Evolutionary conservation across 2,329 filamentous ascomycete species (phyloP).

Genomic region (Sclerotinia spermophila): DNA sequence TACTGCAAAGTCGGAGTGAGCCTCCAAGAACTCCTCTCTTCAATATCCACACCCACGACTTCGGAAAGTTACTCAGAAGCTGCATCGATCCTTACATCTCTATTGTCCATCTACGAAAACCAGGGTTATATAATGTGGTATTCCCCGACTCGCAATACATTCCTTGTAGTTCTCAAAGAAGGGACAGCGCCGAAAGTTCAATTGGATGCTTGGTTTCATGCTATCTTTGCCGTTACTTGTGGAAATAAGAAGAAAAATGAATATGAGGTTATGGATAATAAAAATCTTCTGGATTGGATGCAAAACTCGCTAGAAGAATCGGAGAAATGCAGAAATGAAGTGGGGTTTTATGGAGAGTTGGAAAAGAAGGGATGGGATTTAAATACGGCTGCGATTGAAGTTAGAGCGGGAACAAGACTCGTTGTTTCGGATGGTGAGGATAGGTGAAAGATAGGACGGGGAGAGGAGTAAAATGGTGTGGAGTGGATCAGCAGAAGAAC

Average conservation of each 20-base stretch:
- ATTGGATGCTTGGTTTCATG: slow-evolving; percentile 61
- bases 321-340: neutral
- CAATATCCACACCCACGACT: slow-evolving; percentile 17
- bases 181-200: slow-evolving; percentile 48
- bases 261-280: fast-evolving
- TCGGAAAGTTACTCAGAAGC: slow-evolving; percentile 28
- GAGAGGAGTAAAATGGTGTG: neutral
- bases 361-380: slow-evolving; percentile 62
- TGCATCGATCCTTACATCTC: slow-evolving; percentile 16
- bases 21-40: slow-evolving; percentile 35
- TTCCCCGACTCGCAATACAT: slow-evolving; percentile 43
- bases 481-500: neutral
- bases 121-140: slow-evolving; percentile 62
- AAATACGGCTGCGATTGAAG: slow-evolving; percentile 62
- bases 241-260: fast-evolving
- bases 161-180: slow-evolving; percentile 61
- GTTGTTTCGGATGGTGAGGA: neutral
- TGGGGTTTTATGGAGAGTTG: slow-evolving; percentile 37
- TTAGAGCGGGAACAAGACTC: slow-evolving; percentile 48
- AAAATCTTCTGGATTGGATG: neutral
- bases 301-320: neutral
- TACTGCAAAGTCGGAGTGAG: slow-evolving; percentile 52
- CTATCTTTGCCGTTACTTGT: slow-evolving; percentile 28
- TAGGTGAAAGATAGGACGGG: neutral
- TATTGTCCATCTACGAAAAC: slow-evolving; percentile 49